Evolutionary conservation across 176 grass and related monocot genomes (phyloP).

Genomic region (Triticum urartu): DNA sequence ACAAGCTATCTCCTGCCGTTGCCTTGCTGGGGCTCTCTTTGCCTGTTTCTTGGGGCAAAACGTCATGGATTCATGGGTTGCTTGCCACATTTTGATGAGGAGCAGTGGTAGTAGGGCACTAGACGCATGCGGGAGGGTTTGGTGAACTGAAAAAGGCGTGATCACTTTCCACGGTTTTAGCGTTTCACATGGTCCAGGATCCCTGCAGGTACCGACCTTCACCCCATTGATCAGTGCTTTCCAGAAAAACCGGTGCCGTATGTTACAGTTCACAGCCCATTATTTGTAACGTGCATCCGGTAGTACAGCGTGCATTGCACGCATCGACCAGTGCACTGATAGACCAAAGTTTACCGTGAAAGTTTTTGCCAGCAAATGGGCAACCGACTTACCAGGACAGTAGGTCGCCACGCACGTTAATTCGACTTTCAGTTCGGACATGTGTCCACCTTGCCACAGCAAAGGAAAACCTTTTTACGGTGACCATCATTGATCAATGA

Average conservation of each 20-base stretch:
- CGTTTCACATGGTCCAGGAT: background rate
- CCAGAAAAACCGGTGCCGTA: background rate
- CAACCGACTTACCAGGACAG: background rate
- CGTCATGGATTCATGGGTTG: background rate
- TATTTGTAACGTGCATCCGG: background rate
- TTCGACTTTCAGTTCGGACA: background rate
- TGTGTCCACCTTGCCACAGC: background rate
- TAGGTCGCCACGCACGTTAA: background rate
- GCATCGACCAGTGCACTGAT: background rate
- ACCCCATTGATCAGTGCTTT: background rate
- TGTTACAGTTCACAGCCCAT: background rate
- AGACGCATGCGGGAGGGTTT: background rate
- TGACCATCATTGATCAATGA: background rate
- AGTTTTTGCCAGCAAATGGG: background rate
- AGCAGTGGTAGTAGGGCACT: background rate
- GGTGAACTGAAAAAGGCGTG: background rate
- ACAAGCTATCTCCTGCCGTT: background rate
- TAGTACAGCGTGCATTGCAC: background rate
- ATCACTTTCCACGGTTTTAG: background rate
- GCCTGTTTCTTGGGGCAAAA: background rate
- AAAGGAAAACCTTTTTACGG: background rate
- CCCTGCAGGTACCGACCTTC: background rate
- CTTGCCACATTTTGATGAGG: slow-evolving; percentile 4
- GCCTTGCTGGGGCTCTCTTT: background rate
- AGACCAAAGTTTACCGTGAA: background rate